Base-by-base conservation (phyloP, 2,329 filamentous ascomycete species). In the Nemania sp. region DNA sequence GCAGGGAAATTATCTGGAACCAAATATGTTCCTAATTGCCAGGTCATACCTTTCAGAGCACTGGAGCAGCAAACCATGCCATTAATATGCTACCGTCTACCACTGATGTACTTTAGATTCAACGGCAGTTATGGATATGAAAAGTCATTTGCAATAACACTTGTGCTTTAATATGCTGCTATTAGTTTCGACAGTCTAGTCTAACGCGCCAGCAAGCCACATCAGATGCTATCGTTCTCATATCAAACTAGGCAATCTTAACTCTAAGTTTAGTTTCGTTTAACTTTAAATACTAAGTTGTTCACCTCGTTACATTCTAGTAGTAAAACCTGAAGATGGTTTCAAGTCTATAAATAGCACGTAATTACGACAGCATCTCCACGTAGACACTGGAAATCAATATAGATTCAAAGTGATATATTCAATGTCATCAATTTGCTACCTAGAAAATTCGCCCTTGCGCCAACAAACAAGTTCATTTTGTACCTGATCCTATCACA, bases 91-190 rank as follows among this genome's bases (percentile, higher is more conserved):
- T 53, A 43, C 55, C 35, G 35, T 53, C 22, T 10, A 18, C 58
- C 7, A 53, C 18, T 20, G 18, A 53, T 29, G 51, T 62, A 43
- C 35, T 51, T 51, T 62, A 57, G 63, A 62, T 27, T 5, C 24
- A 24, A 47, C 22, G 15, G 41, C 35, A 54, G 24, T 41, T 13
- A 56, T 54, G 54, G 53, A 64, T 24, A 53, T 49, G 41, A 65
- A 61, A 60, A 62, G 62, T 57, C 29, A 41, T 49, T 54, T 45
- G 24, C 13, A 24, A 51, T 22, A 22, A 2, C 20, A 22, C 18
- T 49, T 24, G 22, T 22, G 7, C 45, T 20, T 45, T 45, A 15
- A 49, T 49, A 10, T 15, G 5, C 22, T 3, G 5, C 45, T 22
- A 49, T 45, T 7, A 8, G 41, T 4, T n/a, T 45, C 3, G 41